These are phyloP conservation scores for Metahyphopichia silvanorum DNA, from an alignment of 805 yeast species.

Conservation along the genomic window DNA sequence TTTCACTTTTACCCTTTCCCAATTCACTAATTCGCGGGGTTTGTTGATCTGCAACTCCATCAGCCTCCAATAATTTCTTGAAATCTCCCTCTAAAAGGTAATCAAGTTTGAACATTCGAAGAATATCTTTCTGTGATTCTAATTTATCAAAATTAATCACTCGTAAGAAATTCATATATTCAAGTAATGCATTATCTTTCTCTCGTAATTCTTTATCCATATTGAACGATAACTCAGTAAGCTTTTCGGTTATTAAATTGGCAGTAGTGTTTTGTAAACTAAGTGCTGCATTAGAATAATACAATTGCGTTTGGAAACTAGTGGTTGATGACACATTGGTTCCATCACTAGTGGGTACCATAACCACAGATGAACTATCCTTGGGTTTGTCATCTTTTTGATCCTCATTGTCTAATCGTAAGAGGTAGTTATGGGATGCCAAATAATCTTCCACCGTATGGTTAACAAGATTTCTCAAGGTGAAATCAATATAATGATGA, in stretches of 20 bases:
- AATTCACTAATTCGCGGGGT: not conserved
- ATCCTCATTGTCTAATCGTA: constrained; percentile 17
- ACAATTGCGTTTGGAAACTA: constrained; percentile 36
- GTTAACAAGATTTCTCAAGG: constrained; percentile 38
- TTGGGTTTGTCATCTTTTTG: constrained; percentile 7
- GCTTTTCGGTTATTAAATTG: constrained; percentile 33
- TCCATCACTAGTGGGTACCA: not conserved
- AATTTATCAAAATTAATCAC: constrained; percentile 21
- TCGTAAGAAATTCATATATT: constrained; percentile 22
- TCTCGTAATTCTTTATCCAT: constrained; percentile 37
- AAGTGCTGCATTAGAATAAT: constrained; percentile 32
- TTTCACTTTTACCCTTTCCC: not conserved
- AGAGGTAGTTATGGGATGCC: constrained; percentile 26
- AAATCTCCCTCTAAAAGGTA: constrained; percentile 25
- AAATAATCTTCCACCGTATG: constrained; percentile 45
- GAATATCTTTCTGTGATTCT: constrained; percentile 23
- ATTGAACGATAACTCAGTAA: constrained; percentile 34
- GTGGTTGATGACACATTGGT: constrained; percentile 10
- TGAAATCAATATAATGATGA: constrained; percentile 65
- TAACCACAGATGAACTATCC: constrained; percentile 4
- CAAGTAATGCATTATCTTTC: constrained; percentile 30
- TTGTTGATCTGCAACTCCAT: too few species aligned
- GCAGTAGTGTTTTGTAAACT: constrained; percentile 31
- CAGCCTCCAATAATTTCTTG: constrained; percentile 8
- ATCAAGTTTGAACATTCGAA: constrained; percentile 29